Base-by-base conservation (phyloP, 257 asterid species). In the Jaltomata sinuosa region DNA sequence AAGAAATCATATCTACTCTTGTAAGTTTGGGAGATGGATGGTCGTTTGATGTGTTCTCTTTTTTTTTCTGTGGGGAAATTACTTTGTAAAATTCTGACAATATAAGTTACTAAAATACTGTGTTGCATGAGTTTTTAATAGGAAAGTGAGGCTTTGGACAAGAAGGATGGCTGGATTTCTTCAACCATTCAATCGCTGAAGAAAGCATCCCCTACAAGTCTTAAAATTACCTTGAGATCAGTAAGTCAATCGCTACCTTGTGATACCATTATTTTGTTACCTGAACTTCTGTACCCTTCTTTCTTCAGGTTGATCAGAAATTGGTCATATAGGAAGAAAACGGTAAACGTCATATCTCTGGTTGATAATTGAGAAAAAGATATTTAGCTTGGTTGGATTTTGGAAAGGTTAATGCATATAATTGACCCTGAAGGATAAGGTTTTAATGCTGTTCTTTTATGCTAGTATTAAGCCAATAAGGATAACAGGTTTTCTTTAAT, bases 191-290 rank as follows among this genome's bases (percentile, higher is more conserved):
- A 88, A 64, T 89, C 98, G 52, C 42, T 96, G 85, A 91, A 91
- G 90, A 92, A 93, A 89, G 95, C 98, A 34, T 93, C 99, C 36
- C 99, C 99, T 3, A 94, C 86, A 68, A 93, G 99, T 91, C 98
- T 94, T 62, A 96, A 94, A 86, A 93, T 94, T 85, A 85, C 98
- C 50, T 94, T 96, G 64, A 92, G 99, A 94, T 94, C 95, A 87
- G 98, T 96, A 92, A 50, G 85, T 67, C 32, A 21, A 69, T 11
- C 5, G 2, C 36, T 61, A 38, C 32, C 15, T n/a, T 4, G 52
- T 36, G 32, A 69, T 38, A 10, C 34, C 79, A 38, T 38, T 71
- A 38, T 7, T 27, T 38, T n/a, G 53, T 71, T 5, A 10, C 32
- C 32, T 71, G 31, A 71, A 38, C 79, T 65, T 65, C 14, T 67